Evolutionary conservation across 768 basidiomycete species (phyloP).

Genomic region (Crassisporium funariophilum): DNA sequence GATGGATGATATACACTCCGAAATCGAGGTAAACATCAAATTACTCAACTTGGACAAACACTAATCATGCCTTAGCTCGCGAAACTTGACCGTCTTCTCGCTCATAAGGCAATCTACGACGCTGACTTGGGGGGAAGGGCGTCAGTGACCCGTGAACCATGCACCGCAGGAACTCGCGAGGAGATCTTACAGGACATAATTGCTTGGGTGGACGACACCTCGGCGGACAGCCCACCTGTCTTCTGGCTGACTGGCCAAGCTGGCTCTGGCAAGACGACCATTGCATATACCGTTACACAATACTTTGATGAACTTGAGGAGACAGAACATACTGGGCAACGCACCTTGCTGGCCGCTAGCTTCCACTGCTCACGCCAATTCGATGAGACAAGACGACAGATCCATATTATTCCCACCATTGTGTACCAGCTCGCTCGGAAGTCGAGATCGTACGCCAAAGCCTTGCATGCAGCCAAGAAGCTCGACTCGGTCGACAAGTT

Average conservation of each 20-base stretch:
- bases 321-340: too few species aligned
- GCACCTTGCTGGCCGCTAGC: neutral
- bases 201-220: slow-evolving; percentile 6
- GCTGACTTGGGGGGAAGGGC: neutral
- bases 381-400: neutral
- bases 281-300: slow-evolving; percentile 10
- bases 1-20: too few species aligned
- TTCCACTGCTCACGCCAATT: slow-evolving; percentile 5
- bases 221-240: slow-evolving; percentile 4
- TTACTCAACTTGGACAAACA: too few species aligned
- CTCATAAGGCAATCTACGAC: too few species aligned
- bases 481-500: slow-evolving; percentile 2
- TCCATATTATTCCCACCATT: slow-evolving; percentile 2
- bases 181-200: slow-evolving; percentile 8
- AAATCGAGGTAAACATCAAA: too few species aligned
- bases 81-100: too few species aligned
- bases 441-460: neutral
- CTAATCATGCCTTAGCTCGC: too few species aligned
- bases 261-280: slow-evolving; percentile 12
- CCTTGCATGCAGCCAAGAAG: neutral
- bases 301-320: slow-evolving; percentile 1
- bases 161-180: slow-evolving; percentile 8
- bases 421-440: neutral
- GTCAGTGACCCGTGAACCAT: slow-evolving; percentile 6
- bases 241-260: slow-evolving; percentile 14